Evolutionary conservation across 805 yeast species (phyloP), one percentile per base, ranked within the genome.

Genomic region (Candida sanyiensis): DNA sequence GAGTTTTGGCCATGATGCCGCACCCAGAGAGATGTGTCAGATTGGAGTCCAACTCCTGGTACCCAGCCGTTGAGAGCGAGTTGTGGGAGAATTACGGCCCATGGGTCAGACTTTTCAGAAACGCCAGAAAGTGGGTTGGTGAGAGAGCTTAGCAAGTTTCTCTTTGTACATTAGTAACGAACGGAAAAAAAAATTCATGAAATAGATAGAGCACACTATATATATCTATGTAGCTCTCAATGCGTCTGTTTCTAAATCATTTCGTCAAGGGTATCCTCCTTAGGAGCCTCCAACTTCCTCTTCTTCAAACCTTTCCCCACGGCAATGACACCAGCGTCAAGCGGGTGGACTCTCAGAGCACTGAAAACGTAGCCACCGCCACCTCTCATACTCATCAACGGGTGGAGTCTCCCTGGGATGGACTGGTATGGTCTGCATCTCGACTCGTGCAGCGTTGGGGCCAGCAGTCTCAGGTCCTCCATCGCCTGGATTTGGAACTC

Each of bases 1-100:
- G 98, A 62, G 97, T 93, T 3, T 69, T 93, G 53, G 97, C 97
- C 5, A 77, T 93, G 88, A 93, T 93, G 98, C 98, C 98, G 33
- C 98, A 93, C 62, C 98, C 98, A 18, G 98, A 93, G 66, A 85
- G 98, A 67, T 93, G 85, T 37, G 72, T 80, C 41, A 75, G 96
- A 66, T 69, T 80, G 57, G 96, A 85, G 62, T 70, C 94, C 40
- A 90, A 90, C 67, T 87, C 97, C 4, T 90, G 86, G 79, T 85
- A 86, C 58, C 96, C 97, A 35, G 64, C 69, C 43, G 77, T 73
- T 37, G 71, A 71, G 34, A 57, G 60, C 38, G 71, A 66, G 19
- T 66, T 68, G 39, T 86, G 95, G 89, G 82, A 78, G 39, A 83
- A 80, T 22, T 78, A 81, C 57, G 96, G 96, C 39, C 98, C 98